Base-by-base conservation (phyloP, 208 protist genomes). In the Trypanosoma grayi region DNA sequence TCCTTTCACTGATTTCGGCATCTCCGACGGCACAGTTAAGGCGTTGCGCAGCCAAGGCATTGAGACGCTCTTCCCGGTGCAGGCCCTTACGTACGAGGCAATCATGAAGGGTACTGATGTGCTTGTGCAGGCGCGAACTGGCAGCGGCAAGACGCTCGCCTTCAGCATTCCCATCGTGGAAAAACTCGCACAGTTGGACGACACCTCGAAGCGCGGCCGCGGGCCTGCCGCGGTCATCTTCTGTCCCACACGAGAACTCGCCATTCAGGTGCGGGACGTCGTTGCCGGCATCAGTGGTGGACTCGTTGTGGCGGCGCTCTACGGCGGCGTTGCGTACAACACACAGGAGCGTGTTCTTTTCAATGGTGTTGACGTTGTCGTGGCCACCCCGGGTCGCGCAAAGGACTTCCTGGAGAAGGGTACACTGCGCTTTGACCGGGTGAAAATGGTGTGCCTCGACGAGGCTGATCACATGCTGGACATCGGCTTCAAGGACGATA, bases 401-500 rank as follows among this genome's bases (percentile, higher is more conserved):
- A 90, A 99, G 75, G 98, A 99, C 56, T 97, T 99, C 58, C 90
- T 99, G 55, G 94, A 99, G 63, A 93, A 99, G 77, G 98, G 94
- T 4, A 93, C 79, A 24, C 60, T 84, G 10, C 93, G 93, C 73
- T 90, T 99, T 66, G 82, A 90, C 50, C 81, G 80, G 45, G 72
- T 96, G 10, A 78, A 81, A 50, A 91, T 98, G 48, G 88, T 98
- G 31, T 97, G 98, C 47, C 83, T 99, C 1, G 98, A 99, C 79
- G 98, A 99, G 81, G 98, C 98, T 6, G 98, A 99, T 71, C 81
- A 97, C 51, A 98, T 99, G 77, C 82, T 99, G 13, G 98, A 99
- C 74, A 94, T 99, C 68, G 98, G 98, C 37, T 99, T 99, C 65
- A 85, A 87, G 55, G 85, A 98, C 40, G 90, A 95, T 43, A 79